phyloP scores from a whole-genome alignment of 2,329 filamentous ascomycete genomes.

The Cladosporium austrohemisphaericum region DNA sequence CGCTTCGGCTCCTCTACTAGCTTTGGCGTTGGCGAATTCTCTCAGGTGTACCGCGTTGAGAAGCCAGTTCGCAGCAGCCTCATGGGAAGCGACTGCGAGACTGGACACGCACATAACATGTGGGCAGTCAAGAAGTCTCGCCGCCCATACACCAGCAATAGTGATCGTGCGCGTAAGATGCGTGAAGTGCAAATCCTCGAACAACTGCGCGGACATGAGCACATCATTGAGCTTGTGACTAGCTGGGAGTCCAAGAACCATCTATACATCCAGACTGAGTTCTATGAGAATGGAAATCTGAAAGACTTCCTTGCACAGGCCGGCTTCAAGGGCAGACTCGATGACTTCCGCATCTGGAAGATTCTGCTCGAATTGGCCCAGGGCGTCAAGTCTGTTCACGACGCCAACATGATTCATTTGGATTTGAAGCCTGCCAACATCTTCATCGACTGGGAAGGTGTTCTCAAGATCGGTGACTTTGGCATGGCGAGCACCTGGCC shows the following conservation, averaged over 20 bases:
- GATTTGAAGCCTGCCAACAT: slow-evolving; percentile 84
- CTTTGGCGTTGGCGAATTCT: slow-evolving; percentile 88
- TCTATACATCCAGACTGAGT: slow-evolving; percentile 96
- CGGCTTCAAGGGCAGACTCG: slow-evolving; percentile 78
- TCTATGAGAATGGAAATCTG: slow-evolving; percentile 88
- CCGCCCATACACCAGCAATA: slow-evolving; percentile 70
- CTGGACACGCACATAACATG: slow-evolving; percentile 42
- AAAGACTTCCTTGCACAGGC: slow-evolving; percentile 79
- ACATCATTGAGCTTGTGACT: slow-evolving; percentile 78
- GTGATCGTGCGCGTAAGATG: slow-evolving; percentile 78
- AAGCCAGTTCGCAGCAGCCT: slow-evolving; percentile 32
- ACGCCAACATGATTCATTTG: slow-evolving; percentile 78
- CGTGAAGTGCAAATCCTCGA: slow-evolving; percentile 78
- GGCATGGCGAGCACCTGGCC: slow-evolving; percentile 78
- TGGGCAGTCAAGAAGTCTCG: slow-evolving; percentile 95
- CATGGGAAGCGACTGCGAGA: slow-evolving; percentile 19
- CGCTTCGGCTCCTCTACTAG: slow-evolving; percentile 78
- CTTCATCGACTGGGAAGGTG: slow-evolving; percentile 74
- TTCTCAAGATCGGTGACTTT: slow-evolving; percentile 82
- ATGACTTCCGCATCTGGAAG: slow-evolving; percentile 99
- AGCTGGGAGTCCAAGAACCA: slow-evolving; percentile 83
- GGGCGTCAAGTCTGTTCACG: slow-evolving; percentile 87
- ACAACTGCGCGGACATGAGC: slow-evolving; percentile 72
- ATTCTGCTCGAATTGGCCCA: slow-evolving; percentile 77
- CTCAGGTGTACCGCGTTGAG: slow-evolving; percentile 79